Evolutionary conservation across 176 grass and related monocot genomes (phyloP).

Genomic region (Puya raimondii): DNA sequence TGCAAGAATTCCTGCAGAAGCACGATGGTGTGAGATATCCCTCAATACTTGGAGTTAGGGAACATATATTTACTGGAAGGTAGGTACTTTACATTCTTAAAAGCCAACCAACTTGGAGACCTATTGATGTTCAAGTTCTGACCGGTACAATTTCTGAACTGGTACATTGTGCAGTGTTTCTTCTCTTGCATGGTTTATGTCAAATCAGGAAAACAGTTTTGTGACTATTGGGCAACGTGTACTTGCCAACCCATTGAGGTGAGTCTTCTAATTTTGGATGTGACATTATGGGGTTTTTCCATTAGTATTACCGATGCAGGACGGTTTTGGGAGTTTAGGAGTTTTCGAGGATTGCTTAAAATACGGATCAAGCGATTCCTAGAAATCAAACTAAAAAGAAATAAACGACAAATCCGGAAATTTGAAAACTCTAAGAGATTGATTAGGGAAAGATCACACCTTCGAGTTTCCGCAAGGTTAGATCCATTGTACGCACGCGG

Average conservation of each 20-base stretch:
- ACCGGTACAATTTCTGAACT: background rate
- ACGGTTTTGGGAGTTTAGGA: no score
- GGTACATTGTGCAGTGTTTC: conserved; percentile 72
- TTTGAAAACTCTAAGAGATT: no score
- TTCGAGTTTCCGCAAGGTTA: no score
- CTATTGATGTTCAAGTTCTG: conserved; percentile 13
- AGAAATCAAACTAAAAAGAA: no score
- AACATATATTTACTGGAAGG: conserved; percentile 97
- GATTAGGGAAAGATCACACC: no score
- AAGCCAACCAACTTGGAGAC: conserved; percentile 5
- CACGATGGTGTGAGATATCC: conserved; percentile 94
- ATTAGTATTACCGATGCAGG: background rate
- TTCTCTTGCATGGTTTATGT: conserved; percentile 99
- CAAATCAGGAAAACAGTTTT: conserved; percentile 98
- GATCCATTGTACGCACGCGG: no score
- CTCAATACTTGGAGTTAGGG: conserved; percentile 91
- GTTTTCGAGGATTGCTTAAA: no score
- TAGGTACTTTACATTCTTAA: conserved; percentile 21
- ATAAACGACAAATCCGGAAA: no score
- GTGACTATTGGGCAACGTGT: conserved; percentile 97
- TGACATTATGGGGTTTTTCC: background rate
- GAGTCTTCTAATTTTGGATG: conserved; percentile 17
- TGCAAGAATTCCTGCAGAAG: conserved; percentile 91
- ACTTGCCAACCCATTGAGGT: conserved; percentile 97
- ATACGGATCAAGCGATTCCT: no score